phyloP scores from a whole-genome alignment of 192 early-diverging fungal species.

The Entophlyctis luteolus region DNA sequence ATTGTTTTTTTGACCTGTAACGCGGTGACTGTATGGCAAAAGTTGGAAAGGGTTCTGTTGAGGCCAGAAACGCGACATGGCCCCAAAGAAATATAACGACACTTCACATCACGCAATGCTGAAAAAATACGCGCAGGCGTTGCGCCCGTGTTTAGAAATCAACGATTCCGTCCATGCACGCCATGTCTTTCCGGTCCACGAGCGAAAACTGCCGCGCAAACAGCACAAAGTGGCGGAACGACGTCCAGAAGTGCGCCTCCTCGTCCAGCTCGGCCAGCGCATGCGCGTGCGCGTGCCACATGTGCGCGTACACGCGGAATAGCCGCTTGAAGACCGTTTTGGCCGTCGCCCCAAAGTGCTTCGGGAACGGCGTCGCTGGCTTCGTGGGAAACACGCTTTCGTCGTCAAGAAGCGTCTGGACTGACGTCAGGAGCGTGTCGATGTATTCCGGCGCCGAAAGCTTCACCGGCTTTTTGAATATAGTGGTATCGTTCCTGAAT shows the following conservation, averaged over 20 bases:
- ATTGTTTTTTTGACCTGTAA: too few species aligned
- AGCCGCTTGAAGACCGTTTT: slow-evolving; percentile 79
- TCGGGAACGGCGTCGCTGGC: slow-evolving; percentile 66
- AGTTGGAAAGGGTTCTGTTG: too few species aligned
- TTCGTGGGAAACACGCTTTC: slow-evolving; percentile 83
- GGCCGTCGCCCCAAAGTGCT: slow-evolving; percentile 60
- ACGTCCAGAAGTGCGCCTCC: slow-evolving; percentile 87
- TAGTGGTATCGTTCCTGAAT: slow-evolving; percentile 54
- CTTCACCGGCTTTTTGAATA: slow-evolving; percentile 81
- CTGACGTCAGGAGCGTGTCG: slow-evolving; percentile 73
- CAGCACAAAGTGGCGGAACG: slow-evolving; percentile 89
- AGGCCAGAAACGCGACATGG: too few species aligned
- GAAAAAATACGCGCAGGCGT: too few species aligned
- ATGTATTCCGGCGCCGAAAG: slow-evolving; percentile 89
- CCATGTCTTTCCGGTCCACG: slow-evolving; percentile 61
- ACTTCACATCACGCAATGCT: too few species aligned
- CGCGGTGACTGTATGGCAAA: too few species aligned
- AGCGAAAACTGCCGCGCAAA: slow-evolving; percentile 86
- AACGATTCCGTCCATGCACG: slow-evolving; percentile 52
- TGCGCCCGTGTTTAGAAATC: too few species aligned
- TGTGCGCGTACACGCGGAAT: slow-evolving; percentile 89
- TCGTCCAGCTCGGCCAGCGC: slow-evolving; percentile 72
- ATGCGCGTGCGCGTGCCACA: slow-evolving; percentile 83
- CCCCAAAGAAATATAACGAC: too few species aligned
- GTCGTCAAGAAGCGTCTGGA: slow-evolving; percentile 80